Base-by-base conservation (phyloP, 257 asterid species). In the Capsicum baccatum region DNA sequence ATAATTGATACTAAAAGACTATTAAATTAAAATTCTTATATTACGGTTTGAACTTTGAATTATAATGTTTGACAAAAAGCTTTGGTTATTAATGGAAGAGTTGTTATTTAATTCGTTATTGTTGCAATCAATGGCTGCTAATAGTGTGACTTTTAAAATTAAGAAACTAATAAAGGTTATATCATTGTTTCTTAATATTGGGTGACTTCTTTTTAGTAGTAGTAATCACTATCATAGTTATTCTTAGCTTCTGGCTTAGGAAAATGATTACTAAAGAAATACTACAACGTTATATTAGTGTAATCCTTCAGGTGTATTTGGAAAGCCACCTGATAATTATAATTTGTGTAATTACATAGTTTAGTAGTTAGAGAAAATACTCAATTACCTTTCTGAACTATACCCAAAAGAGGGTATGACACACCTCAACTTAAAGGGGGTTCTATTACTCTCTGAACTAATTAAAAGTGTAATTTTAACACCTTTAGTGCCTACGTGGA, bases 221-320 rank as follows among this genome's bases (percentile, higher is more conserved):
- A 21, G 0, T 47, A 47, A 73, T 73, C 0, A 73, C 59, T 76
- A 52, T 52, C 81, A 21, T 76, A 52, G 8, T 76, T 76, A 21
- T 76, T 76, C 62, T 76, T 76, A 12, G 81, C 81, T 76, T 76
- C 1, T 21, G 48, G 44, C 48, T 50, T 50, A 13, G 81, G 1
- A 76, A 13, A 52, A 52, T 62, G 21, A 52, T 52, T 21, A 26
- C 21, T 21, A 76, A 21, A 76, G 21, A 12, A 74, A 21, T 50
- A 76, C 62, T 50, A 6, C 21, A 52, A 6, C 1, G 50, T 48
- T 17, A 6, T n/a, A 47, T n/a, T 48, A 47, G 9, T 73, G 44
- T 0, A 42, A 37, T 15, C 0, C 4, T 44, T 39, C 26, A 0
- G 4, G 44, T 39, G 4, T 39, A 39, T 39, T 39, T 39, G 44